phyloP scores from a whole-genome alignment of 208 protist genomes.

The Acanthamoeba sp. region DNA sequence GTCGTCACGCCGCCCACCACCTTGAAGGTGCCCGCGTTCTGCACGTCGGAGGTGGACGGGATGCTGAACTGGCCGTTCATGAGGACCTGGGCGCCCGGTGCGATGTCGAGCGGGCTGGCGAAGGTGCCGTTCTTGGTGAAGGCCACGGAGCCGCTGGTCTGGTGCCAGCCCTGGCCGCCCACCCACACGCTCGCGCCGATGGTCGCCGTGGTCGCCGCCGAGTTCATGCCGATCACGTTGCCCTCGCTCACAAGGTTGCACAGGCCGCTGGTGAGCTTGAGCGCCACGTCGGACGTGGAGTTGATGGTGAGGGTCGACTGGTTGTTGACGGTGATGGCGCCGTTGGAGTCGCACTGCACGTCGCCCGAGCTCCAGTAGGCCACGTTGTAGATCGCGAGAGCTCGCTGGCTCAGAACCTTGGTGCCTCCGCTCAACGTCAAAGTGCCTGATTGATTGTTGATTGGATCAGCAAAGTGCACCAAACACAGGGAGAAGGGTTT shows the following conservation, averaged over 20 bases:
- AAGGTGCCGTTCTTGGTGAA: slow-evolving; percentile 73
- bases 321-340: slow-evolving; percentile 15
- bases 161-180: slow-evolving; percentile 45
- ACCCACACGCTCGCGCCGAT: slow-evolving; percentile 47
- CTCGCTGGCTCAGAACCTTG: slow-evolving; percentile 2
- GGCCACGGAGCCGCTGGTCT: slow-evolving; percentile 6
- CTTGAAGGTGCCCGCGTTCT: slow-evolving; percentile 1
- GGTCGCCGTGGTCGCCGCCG: background rate
- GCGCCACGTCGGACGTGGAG: background rate
- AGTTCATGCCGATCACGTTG: background rate
- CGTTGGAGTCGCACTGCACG: slow-evolving; percentile 61
- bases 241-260: slow-evolving; percentile 32
- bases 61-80: slow-evolving; percentile 41
- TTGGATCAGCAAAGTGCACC: background rate
- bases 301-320: slow-evolving; percentile 38
- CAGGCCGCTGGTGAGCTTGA: background rate
- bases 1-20: slow-evolving; percentile 56
- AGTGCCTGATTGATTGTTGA: slow-evolving; percentile 29
- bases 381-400: slow-evolving; percentile 3
- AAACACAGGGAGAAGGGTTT: background rate
- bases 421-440: background rate
- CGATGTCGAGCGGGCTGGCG: slow-evolving; percentile 41
- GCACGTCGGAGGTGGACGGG: slow-evolving; percentile 27
- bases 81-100: background rate
- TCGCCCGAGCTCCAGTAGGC: slow-evolving; percentile 50